phyloP scores from a whole-genome alignment of 2,329 filamentous ascomycete genomes.

The Colletotrichum lindemuthianum region DNA sequence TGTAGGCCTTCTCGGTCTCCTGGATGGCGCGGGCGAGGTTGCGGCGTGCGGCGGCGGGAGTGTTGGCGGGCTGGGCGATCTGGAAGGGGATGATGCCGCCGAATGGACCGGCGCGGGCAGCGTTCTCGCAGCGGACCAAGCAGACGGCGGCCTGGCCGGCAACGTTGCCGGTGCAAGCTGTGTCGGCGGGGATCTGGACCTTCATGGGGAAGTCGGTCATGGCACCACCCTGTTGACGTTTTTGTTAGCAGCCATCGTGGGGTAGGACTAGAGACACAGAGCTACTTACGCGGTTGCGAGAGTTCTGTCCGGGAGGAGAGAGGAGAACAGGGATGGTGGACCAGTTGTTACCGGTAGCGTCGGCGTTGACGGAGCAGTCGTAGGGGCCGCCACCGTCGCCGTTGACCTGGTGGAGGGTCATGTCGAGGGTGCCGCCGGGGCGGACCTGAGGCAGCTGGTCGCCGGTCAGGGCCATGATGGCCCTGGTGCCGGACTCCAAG shows the following conservation, averaged over 20 bases:
- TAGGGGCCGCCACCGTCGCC: slow-evolving; percentile 52
- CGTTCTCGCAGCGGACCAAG: slow-evolving; percentile 68
- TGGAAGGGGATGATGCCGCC: slow-evolving; percentile 52
- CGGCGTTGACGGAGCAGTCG: slow-evolving; percentile 66
- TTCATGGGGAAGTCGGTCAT: slow-evolving; percentile 57
- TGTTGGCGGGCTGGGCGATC: slow-evolving; percentile 29
- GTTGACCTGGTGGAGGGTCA: slow-evolving; percentile 55
- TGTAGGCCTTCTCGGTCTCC: slow-evolving; percentile 35
- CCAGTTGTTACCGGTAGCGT: slow-evolving; percentile 62
- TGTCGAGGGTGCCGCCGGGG: slow-evolving; percentile 64
- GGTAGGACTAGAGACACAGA: neutral
- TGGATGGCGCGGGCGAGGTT: slow-evolving; percentile 29
- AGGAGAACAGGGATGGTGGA: slow-evolving; percentile 59
- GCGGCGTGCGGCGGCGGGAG: slow-evolving; percentile 32
- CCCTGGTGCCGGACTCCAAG: slow-evolving; percentile 63
- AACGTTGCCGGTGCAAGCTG: slow-evolving; percentile 65
- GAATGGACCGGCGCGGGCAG: slow-evolving; percentile 65
- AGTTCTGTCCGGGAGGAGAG: slow-evolving; percentile 61
- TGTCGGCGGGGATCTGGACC: slow-evolving; percentile 60
- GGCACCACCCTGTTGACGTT: slow-evolving; percentile 44
- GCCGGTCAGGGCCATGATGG: slow-evolving; percentile 68
- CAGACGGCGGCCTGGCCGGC: slow-evolving; percentile 66
- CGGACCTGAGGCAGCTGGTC: slow-evolving; percentile 67
- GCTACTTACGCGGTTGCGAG: slow-evolving; percentile 51
- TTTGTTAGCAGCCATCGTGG: neutral